Evolutionary conservation across 805 yeast species (phyloP).

Genomic region (Lipomyces sp.): DNA sequence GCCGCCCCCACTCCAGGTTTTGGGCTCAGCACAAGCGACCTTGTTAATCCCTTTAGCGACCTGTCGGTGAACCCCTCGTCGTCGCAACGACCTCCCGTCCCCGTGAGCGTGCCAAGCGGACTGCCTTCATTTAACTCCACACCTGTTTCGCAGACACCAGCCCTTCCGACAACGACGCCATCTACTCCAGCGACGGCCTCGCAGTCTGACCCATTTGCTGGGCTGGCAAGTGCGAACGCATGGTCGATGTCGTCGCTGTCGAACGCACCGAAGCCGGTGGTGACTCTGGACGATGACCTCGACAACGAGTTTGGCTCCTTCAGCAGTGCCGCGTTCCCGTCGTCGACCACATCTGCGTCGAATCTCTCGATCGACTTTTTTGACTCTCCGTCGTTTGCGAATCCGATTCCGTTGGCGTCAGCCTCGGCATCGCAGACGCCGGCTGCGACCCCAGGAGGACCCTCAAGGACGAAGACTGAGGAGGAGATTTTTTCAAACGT

Average conservation of each 20-base stretch:
- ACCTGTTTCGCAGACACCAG: conserved; percentile 1
- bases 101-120: background rate
- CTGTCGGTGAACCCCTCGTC: conserved; percentile 17
- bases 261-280: conserved; percentile 7
- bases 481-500: conserved; percentile 41
- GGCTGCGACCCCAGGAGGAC: conserved; percentile 9
- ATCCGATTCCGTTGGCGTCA: conserved; percentile 21
- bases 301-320: conserved; percentile 19
- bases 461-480: conserved; percentile 29
- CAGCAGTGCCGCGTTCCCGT: conserved; percentile 7
- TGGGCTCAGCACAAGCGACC: conserved; percentile 4
- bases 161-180: conserved; percentile 1
- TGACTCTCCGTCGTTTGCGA: conserved; percentile 24
- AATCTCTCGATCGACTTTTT: conserved; percentile 8
- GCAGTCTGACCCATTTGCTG: conserved; percentile 17
- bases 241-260: conserved; percentile 12
- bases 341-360: conserved; percentile 12
- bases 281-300: conserved; percentile 16
- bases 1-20: conserved; percentile 1
- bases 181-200: conserved; percentile 4
- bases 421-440: conserved; percentile 22
- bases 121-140: background rate
- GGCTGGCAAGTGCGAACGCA: conserved; percentile 15
- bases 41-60: conserved; percentile 20
- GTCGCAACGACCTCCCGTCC: background rate